These are phyloP conservation scores for Septoria linicola DNA, from an alignment of 2,329 filamentous ascomycete species.

Conservation along the genomic window DNA sequence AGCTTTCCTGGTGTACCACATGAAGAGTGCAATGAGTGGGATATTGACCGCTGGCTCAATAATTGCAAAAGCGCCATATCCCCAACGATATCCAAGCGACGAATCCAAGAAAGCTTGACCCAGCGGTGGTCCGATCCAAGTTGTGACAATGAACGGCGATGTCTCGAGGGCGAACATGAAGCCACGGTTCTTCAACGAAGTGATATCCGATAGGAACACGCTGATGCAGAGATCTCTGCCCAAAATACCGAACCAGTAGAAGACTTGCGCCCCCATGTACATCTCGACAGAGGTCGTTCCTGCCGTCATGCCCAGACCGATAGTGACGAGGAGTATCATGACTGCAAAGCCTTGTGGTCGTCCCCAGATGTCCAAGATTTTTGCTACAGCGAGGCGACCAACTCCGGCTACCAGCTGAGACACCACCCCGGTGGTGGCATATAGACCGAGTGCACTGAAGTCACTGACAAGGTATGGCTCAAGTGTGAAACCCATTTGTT, in stretches of 20 bases:
- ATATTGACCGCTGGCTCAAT: constrained; percentile 45
- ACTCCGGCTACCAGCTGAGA: constrained; percentile 3
- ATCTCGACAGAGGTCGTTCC: constrained; percentile 56
- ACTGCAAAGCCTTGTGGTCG: constrained; percentile 62
- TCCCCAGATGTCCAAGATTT: constrained; percentile 66
- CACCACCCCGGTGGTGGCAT: constrained; percentile 47
- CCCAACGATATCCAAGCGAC: constrained; percentile 10
- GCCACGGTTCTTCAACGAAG: constrained; percentile 63
- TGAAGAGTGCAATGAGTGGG: constrained; percentile 1
- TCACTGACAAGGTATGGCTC: constrained; percentile 42
- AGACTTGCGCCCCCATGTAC: constrained; percentile 13
- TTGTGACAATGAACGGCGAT: constrained; percentile 64
- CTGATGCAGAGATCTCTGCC: constrained; percentile 61
- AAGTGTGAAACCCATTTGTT: constrained; percentile 27
- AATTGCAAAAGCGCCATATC: constrained; percentile 10
- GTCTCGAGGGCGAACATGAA: constrained; percentile 62
- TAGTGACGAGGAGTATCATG: constrained; percentile 52
- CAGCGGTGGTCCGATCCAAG: constrained; percentile 10
- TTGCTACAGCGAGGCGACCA: constrained; percentile 57
- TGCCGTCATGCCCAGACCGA: constrained; percentile 66
- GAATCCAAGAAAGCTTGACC: constrained; percentile 2
- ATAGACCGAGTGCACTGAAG: constrained; percentile 41
- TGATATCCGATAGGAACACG: constrained; percentile 68
- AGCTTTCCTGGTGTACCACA: constrained; percentile 3
- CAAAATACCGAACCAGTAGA: constrained; percentile 33